Base-by-base conservation (phyloP, 306 rosid genomes). In the Rosa lucieae region DNA sequence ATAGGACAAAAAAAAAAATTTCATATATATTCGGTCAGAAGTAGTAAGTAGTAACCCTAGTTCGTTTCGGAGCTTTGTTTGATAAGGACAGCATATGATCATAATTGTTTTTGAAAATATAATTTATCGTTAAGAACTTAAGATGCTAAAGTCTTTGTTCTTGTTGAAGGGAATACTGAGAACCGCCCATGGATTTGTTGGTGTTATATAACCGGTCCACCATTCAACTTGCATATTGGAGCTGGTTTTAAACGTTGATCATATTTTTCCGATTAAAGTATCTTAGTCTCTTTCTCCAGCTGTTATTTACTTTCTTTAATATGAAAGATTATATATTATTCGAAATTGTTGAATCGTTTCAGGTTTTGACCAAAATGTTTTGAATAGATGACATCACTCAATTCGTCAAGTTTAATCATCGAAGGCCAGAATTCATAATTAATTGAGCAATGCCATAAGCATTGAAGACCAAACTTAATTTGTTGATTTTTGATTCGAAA, bases 111-210 rank as follows among this genome's bases (percentile, higher is more conserved):
- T 32, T 32, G 37, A 32, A 32, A 32, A 32, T 32, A 52, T 15
- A 52, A 18, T 14, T 52, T 17, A 52, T 52, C 8, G 59, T 51
- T 51, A 51, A 29, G 32, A 29, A 29, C 32, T 29, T 29, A 29
- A 11, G 65, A 74, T 10, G 58, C 48, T 11, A 61, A 8, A 23
- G 65, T 67, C 58, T 53, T 67, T 18, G 47, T 67, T 39, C 42
- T 81, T 68, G 72, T 53, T 76, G 9, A 58, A 53, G 14, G 52
- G 52, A 51, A 66, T 69, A 66, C 29, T 43, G 59, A 20, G n/a
- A 75, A 59, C 48, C 44, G 81, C 75, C 81, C 85, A 72, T 47
- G 59, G 81, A 43, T 62, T 82, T 63, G 52, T 26, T 32, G 37
- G 61, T 26, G 35, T 67, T 74, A 2, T 32, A 9, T 66, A 52